These are phyloP conservation scores for Ophiorrhiza pumila DNA, from an alignment of 257 asterid genomes.

Conservation along the genomic window DNA sequence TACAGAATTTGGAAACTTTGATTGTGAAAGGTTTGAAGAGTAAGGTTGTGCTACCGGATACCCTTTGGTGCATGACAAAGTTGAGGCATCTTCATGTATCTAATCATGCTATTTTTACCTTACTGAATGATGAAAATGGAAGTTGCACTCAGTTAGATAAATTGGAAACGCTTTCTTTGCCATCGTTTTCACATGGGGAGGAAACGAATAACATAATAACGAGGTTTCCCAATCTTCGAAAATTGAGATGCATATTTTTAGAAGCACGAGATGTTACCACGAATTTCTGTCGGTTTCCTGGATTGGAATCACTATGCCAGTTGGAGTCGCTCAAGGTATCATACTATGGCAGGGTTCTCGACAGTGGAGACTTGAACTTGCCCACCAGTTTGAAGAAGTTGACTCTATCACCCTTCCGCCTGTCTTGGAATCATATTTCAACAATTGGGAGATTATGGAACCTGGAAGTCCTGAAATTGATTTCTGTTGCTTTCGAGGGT, in stretches of 20 bases:
- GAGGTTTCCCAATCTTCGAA: slow-evolving; percentile 1
- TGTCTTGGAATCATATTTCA: not conserved
- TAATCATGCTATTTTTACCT: not conserved
- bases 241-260: not conserved
- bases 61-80: too few relatives aligned
- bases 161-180: slow-evolving; percentile 4
- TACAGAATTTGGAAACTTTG: slow-evolving; percentile 11
- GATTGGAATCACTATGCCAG: not conserved
- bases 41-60: too few relatives aligned
- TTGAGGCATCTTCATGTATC: not conserved
- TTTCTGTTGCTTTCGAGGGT: not conserved
- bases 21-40: slow-evolving; percentile 10
- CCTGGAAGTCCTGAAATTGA: slow-evolving; percentile 3
- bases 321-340: not conserved
- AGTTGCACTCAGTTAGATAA: not conserved
- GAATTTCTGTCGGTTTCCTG: not conserved
- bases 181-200: not conserved
- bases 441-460: not conserved
- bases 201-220: not conserved
- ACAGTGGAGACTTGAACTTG: not conserved
- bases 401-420: not conserved
- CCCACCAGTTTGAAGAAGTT: not conserved
- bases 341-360: not conserved
- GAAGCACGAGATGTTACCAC: not conserved
- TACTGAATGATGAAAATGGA: not conserved